Base-by-base conservation (phyloP, 2,329 filamentous ascomycete genomes). In the Tolypocladium tundrense region DNA sequence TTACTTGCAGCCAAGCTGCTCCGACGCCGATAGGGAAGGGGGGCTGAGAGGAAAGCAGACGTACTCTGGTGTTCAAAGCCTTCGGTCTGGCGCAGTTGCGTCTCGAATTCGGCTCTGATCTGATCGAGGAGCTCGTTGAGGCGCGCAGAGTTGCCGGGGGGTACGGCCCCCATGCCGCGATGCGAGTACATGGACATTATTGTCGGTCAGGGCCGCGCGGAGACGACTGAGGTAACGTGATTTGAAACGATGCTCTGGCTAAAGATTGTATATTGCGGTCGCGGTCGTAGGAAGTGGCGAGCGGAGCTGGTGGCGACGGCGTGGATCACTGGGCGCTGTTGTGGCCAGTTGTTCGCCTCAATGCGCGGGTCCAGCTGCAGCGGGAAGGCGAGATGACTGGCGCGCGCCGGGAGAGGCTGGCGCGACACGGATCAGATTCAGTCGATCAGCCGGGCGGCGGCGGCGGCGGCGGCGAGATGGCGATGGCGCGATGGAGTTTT, bases 41-140 rank as follows among this genome's bases (percentile, higher is more conserved):
- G 19, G 31, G 7, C 6, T 2, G 14, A 31, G 10, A 31, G 45
- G 27, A 33, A 50, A 33, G 43, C 35, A 16, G 58, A 62, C 91
- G 80, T 85, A 97, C 93, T 88, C 72, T 96, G 91, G 72, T 93
- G 90, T 72, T 99, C 93, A 72, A 91, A 95, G 66, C 91, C 90
- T 71, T 90, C 90, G 63, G 86, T 88, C 66, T 90, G 86, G 63
- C 89, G 86, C 66, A 87, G 82, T 73, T 95, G 89, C 60, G 81
- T 87, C 64, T 97, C 93, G 66, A 97, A 97, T 75, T 99, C 94
- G 68, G 85, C 82, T 69, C 93, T 87, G 67, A 99, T 85, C 72
- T 91, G 88, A 58, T 97, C 93, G 69, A 99, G 82, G 63, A 97
- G 85, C 79, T 99, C 93, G 65, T 88, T 91, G 67, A 97, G 80